phyloP scores from a whole-genome alignment of 2,329 filamentous ascomycete genomes.

The Fusarium sp. region DNA sequence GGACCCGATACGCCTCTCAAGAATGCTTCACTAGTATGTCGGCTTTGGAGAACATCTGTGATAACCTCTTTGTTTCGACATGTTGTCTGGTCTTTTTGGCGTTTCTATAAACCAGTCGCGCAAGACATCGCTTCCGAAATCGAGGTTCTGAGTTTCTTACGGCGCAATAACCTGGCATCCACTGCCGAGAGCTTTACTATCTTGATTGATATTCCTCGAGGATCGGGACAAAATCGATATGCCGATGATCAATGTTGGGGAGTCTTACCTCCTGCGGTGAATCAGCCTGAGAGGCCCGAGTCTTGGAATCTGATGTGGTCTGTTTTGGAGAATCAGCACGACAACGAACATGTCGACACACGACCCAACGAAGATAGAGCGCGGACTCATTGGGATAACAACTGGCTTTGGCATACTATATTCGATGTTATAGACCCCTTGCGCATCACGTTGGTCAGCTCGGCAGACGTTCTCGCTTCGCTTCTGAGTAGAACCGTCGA shows the following conservation, averaged over 20 bases:
- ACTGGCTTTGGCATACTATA: constrained; percentile 66
- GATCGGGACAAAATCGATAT: constrained; percentile 43
- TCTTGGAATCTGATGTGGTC: constrained; percentile 46
- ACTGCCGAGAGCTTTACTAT: constrained; percentile 57
- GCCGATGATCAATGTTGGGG: constrained; percentile 45
- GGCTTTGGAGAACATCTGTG: constrained; percentile 61
- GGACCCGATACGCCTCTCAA: constrained; percentile 60
- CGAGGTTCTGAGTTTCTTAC: constrained; percentile 55
- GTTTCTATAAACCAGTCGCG: constrained; percentile 43
- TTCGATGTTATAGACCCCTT: constrained; percentile 65
- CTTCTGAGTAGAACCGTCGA: constrained; percentile 68
- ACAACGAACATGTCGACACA: constrained; percentile 34
- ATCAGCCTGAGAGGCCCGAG: constrained; percentile 24
- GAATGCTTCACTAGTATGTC: constrained; percentile 63
- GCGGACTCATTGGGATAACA: constrained; percentile 45
- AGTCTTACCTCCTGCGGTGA: constrained; percentile 45
- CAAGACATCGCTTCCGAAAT: constrained; percentile 46
- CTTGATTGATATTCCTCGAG: constrained; percentile 49
- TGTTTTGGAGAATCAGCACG: constrained; percentile 14
- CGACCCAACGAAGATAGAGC: constrained; percentile 22
- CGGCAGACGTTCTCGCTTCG: constrained; percentile 70
- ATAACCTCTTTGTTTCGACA: constrained; percentile 69
- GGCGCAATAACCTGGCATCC: constrained; percentile 50
- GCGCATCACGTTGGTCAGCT: constrained; percentile 67
- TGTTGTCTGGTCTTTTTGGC: constrained; percentile 55